phyloP scores from a whole-genome alignment of 306 rosid species.

The Gastrolobium villosum region DNA sequence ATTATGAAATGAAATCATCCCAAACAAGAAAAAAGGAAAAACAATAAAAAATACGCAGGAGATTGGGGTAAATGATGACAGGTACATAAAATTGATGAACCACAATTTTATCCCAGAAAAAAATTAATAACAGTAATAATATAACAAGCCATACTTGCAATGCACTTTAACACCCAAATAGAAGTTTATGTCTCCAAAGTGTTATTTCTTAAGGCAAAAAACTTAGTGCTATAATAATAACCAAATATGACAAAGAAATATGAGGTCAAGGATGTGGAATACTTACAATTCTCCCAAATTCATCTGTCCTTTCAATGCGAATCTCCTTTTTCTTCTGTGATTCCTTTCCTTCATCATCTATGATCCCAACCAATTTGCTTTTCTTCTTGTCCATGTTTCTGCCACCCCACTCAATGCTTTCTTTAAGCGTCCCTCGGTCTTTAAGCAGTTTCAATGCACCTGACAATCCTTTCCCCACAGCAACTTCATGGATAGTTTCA shows the following conservation, averaged over 20 bases:
- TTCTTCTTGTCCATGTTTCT: conserved; percentile 99
- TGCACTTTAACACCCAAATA: neutral
- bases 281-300: conserved; percentile 95
- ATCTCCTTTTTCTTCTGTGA: conserved; percentile 77
- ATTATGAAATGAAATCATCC: neutral
- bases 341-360: conserved; percentile 74
- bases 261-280: conserved; percentile 13
- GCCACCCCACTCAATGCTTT: conserved; percentile 96
- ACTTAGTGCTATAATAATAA: conserved; percentile 19
- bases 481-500: conserved; percentile 91
- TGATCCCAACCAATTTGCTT: conserved; percentile 88
- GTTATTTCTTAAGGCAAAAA: conserved; percentile 28
- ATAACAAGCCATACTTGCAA: too few species aligned
- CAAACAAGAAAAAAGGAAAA: neutral
- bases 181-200: too few species aligned
- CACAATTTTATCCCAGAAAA: too few species aligned
- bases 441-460: conserved; percentile 88
- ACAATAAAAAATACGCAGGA: too few species aligned
- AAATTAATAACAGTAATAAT: too few species aligned
- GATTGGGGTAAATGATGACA: too few species aligned
- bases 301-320: conserved; percentile 93
- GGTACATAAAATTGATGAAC: too few species aligned
- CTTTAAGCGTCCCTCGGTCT: conserved; percentile 94
- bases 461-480: conserved; percentile 90
- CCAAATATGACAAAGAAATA: neutral